A percentile compares a stretch with the other conserved stretches of the same genome.
Conservation (phyloP, 768 basidiomycete genomes). For the Antrodiella citrinella region DNA sequence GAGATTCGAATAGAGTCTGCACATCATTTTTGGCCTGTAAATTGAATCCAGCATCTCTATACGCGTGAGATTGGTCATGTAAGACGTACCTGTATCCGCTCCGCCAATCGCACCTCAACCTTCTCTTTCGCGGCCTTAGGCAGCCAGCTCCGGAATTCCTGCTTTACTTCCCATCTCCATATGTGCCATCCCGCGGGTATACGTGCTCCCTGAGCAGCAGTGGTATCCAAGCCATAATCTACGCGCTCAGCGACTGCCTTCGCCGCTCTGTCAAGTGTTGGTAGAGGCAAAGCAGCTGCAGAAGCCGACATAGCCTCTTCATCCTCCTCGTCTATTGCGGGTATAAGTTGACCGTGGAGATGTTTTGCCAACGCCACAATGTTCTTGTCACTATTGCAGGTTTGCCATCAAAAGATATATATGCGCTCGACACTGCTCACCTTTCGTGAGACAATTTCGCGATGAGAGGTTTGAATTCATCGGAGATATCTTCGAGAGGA, state of each 20-base stretch:
- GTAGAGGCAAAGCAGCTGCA: constrained; percentile 32
- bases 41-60: background rate
- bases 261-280: constrained; percentile 56
- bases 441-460: constrained; percentile 84
- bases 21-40: constrained; percentile 53
- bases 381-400: constrained; percentile 72
- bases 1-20: constrained; percentile 41
- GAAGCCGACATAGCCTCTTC: constrained; percentile 25
- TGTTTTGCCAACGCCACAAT: constrained; percentile 54
- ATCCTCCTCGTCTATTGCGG: constrained; percentile 51
- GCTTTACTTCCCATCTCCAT: constrained; percentile 85
- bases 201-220: constrained; percentile 12
- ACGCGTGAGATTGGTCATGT: background rate
- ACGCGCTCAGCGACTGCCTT: constrained; percentile 53
- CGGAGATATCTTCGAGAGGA: constrained; percentile 53
- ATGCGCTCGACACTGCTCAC: too few species aligned
- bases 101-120: constrained; percentile 49
- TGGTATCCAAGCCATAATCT: constrained; percentile 79
- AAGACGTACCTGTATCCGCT: constrained; percentile 53
- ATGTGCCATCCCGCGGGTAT: constrained; percentile 46
- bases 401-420: too few species aligned
- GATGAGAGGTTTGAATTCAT: constrained; percentile 64
- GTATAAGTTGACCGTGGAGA: constrained; percentile 62
- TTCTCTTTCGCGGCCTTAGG: constrained; percentile 60
- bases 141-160: constrained; percentile 49